These are phyloP conservation scores for Hypoxylon sp. DNA, from an alignment of 2,329 filamentous ascomycete genomes.

Conservation along the genomic window DNA sequence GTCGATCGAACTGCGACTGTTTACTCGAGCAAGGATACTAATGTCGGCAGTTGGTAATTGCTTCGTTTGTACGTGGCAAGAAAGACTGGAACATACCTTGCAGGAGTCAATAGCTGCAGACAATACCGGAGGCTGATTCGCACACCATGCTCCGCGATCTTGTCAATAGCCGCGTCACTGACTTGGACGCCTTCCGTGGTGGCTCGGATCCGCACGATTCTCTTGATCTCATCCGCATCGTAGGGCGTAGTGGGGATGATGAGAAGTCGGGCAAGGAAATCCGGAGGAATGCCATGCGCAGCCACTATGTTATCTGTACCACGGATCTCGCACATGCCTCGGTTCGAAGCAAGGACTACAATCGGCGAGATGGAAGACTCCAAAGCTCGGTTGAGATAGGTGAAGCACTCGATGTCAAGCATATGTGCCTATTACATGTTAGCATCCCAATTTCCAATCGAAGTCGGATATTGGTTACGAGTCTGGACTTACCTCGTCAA, in stretches of 20 bases:
- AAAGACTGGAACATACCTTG: slow-evolving; percentile 65
- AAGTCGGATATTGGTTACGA: slow-evolving; percentile 1
- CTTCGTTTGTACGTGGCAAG: slow-evolving; percentile 38
- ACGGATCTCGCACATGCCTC: slow-evolving; percentile 91
- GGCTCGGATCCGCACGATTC: slow-evolving; percentile 87
- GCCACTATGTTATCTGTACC: slow-evolving; percentile 85
- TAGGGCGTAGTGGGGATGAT: slow-evolving; percentile 97
- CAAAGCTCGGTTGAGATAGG: slow-evolving; percentile 97
- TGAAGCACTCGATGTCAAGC: slow-evolving; percentile 99
- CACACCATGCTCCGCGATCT: slow-evolving; percentile 86
- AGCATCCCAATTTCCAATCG: slow-evolving; percentile 11
- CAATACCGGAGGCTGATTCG: slow-evolving; percentile 93
- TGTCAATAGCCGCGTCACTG: slow-evolving; percentile 84
- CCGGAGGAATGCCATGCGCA: slow-evolving; percentile 92
- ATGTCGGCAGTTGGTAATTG: slow-evolving; percentile 45
- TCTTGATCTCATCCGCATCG: slow-evolving; percentile 87
- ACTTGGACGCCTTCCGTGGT: slow-evolving; percentile 84
- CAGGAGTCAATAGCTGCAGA: slow-evolving; percentile 88
- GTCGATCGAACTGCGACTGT: slow-evolving; percentile 81
- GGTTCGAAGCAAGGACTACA: slow-evolving; percentile 96
- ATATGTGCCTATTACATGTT: slow-evolving; percentile 82
- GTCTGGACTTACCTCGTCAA: slow-evolving; percentile 81
- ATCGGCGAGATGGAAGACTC: slow-evolving; percentile 96
- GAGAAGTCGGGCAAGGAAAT: slow-evolving; percentile 92
- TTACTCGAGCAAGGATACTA: slow-evolving; percentile 88